phyloP scores from a whole-genome alignment of 129 eudicot genomes.

The Scalesia atractyloides region DNA sequence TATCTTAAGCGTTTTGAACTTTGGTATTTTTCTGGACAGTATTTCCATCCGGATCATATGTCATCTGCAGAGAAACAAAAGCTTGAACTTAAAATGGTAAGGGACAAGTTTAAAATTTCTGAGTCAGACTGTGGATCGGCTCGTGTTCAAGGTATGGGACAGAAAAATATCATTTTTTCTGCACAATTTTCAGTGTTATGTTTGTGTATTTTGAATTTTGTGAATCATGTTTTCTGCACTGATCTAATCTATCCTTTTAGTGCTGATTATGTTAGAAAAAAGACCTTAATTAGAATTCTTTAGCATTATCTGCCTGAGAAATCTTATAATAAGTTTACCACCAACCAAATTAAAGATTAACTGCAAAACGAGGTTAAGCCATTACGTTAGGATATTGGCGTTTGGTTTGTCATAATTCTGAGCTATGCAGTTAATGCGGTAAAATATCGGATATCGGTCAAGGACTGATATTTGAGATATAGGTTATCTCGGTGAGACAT shows the following conservation, averaged over 20 bases:
- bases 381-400: neutral
- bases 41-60: conserved; percentile 94
- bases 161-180: neutral
- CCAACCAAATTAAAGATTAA: neutral
- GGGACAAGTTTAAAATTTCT: conserved; percentile 84
- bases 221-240: conserved; percentile 11
- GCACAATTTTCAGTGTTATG: neutral
- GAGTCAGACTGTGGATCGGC: conserved; percentile 95
- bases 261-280: neutral
- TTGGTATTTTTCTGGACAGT: conserved; percentile 41
- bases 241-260: neutral
- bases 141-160: conserved; percentile 75
- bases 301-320: neutral
- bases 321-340: neutral
- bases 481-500: too few species aligned
- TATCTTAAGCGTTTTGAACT: neutral
- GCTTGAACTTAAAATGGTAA: conserved; percentile 69
- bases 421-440: too few species aligned
- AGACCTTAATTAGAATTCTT: neutral
- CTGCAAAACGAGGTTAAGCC: neutral
- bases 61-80: conserved; percentile 82
- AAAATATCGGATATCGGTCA: too few species aligned
- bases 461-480: too few species aligned
- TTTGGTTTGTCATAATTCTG: neutral
- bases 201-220: neutral